phyloP scores from a whole-genome alignment of 2,329 filamentous ascomycete genomes.

The Byssothecium circinans region DNA sequence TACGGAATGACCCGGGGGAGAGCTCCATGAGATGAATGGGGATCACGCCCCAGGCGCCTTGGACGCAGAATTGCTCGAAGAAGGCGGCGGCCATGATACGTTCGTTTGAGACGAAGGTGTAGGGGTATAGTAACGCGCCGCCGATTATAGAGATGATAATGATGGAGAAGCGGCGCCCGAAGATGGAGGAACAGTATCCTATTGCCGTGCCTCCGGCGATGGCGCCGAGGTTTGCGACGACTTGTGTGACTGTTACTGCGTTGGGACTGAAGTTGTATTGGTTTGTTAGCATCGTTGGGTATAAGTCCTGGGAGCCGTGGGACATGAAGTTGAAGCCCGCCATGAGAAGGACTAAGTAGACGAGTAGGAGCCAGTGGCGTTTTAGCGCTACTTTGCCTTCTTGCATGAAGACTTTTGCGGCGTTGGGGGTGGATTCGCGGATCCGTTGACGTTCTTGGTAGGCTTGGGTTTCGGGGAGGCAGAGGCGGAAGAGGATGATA shows the following conservation, averaged over 20 bases:
- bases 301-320: slow-evolving; percentile 71
- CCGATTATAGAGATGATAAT: slow-evolving; percentile 60
- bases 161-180: slow-evolving; percentile 52
- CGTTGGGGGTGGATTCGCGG: slow-evolving; percentile 60
- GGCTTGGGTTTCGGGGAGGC: slow-evolving; percentile 75
- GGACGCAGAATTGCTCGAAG: slow-evolving; percentile 64
- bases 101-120: slow-evolving; percentile 67
- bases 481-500: slow-evolving; percentile 77
- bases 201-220: slow-evolving; percentile 51
- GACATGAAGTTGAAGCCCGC: slow-evolving; percentile 92
- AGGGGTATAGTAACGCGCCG: slow-evolving; percentile 80
- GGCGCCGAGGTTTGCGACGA: slow-evolving; percentile 54
- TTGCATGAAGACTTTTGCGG: slow-evolving; percentile 68
- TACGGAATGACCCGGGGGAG: slow-evolving; percentile 70
- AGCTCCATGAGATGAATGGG: slow-evolving; percentile 76
- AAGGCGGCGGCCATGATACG: slow-evolving; percentile 76
- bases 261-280: slow-evolving; percentile 58
- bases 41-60: slow-evolving; percentile 50
- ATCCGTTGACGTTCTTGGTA: slow-evolving; percentile 69
- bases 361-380: slow-evolving; percentile 76
- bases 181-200: slow-evolving; percentile 50
- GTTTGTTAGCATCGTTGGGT: slow-evolving; percentile 62
- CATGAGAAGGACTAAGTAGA: slow-evolving; percentile 85
- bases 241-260: slow-evolving; percentile 52
- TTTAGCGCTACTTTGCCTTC: slow-evolving; percentile 79